Base-by-base conservation (phyloP, 2,329 filamentous ascomycete genomes). In the Aspergillus cejpii region DNA sequence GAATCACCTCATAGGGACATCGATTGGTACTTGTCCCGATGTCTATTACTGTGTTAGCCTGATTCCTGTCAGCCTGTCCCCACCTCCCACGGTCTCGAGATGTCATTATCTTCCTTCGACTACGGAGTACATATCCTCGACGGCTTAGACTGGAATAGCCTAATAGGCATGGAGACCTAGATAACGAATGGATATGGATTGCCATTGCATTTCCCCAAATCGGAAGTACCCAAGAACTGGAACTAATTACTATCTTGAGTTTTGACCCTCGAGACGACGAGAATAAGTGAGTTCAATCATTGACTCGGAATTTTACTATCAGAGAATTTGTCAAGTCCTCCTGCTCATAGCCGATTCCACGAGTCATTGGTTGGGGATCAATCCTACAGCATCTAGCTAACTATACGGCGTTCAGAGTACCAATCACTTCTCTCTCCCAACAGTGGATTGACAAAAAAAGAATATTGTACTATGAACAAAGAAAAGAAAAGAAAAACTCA, bases 201-300 rank as follows among this genome's bases (percentile, higher is more conserved):
- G 31, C 14, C 28, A 37, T 46, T 40, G 40, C 50, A 53, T 44
- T 52, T 50, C 39, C 51, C 51, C n/a, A 17, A 41, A 48, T 24
- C 12, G 44, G 51, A 37, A 43, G 28, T 8, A 3, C 3, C 2
- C 17, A 15, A 31, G 17, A 15, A 15, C 15, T 31, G 3, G 28
- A 31, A 8, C 28, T 31, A 31, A 31, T 10, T 31, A n/a, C 28
- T 8, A 4, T 31, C 4, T 15, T n/a, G n/a, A n/a, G n/a, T n/a
- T n/a, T n/a, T n/a, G n/a, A n/a, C n/a, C n/a, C n/a, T n/a, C n/a
- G n/a, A n/a, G n/a, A n/a, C n/a, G n/a, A n/a, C n/a, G n/a, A n/a
- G n/a, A n/a, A n/a, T n/a, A n/a, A n/a, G n/a, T n/a, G n/a, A n/a
- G n/a, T n/a, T n/a, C n/a, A n/a, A n/a, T n/a, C n/a, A n/a, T n/a